phyloP scores from a whole-genome alignment of 2,329 filamentous ascomycete species.

The Talaromyces islandicus region DNA sequence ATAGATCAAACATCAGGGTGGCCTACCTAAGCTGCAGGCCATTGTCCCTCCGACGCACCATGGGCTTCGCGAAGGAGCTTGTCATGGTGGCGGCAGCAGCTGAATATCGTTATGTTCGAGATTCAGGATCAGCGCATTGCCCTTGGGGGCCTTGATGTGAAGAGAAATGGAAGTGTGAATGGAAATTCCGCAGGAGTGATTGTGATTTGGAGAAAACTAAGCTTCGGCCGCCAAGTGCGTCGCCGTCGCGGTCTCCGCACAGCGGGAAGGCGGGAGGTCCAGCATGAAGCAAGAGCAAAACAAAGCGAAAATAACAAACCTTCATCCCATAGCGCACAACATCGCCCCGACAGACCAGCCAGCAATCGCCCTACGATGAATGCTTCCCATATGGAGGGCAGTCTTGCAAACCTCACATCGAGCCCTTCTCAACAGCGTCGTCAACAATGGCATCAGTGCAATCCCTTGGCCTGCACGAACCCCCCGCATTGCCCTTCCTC shows the following conservation, averaged over 20 bases:
- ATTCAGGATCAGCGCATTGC: conserved; percentile 3
- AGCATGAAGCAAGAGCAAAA: conserved; percentile 3
- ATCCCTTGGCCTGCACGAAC: conserved; percentile 86
- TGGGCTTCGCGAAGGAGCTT: conserved; percentile 29
- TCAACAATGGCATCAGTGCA: conserved; percentile 76
- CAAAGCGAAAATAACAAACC: background rate
- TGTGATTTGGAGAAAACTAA: conserved; percentile 7
- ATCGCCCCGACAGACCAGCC: background rate
- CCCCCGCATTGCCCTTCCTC: conserved; percentile 75
- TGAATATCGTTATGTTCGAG: background rate
- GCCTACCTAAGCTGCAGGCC: conserved; percentile 38
- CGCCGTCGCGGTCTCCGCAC: conserved; percentile 9
- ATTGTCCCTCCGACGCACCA: conserved; percentile 33
- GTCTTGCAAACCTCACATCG: background rate
- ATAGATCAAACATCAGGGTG: background rate
- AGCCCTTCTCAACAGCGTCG: background rate
- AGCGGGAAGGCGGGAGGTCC: background rate
- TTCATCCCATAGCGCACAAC: background rate
- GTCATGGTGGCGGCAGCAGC: conserved; percentile 22
- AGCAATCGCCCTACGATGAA: conserved; percentile 1
- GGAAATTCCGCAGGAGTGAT: background rate
- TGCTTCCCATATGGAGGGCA: conserved; percentile 1
- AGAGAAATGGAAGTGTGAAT: background rate
- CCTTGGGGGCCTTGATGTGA: background rate
- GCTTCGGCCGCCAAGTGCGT: conserved; percentile 9